Percentiles rank a stretch among this genome's conserved stretches.
Conservation (phyloP, 2,329 filamentous ascomycete genomes). For the Fusarium devonianum region DNA sequence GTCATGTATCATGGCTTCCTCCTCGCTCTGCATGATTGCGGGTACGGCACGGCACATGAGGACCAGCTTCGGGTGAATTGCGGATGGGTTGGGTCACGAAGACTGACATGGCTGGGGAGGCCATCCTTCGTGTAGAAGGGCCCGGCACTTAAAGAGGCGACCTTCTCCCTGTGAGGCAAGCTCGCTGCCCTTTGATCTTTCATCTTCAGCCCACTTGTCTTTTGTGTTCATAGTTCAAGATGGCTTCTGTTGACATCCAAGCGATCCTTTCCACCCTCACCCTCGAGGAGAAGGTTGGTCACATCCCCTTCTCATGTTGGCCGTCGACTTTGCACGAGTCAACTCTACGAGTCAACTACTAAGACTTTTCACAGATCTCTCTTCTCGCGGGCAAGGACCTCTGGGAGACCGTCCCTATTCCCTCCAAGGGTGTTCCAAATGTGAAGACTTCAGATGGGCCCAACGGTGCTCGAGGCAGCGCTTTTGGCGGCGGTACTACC, state of each 20-base stretch:
- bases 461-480: slow-evolving; percentile 39
- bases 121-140: not conserved
- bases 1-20: slow-evolving; percentile 5
- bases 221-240: slow-evolving; percentile 23
- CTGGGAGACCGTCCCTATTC: slow-evolving; percentile 38
- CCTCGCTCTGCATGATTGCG: slow-evolving; percentile 20
- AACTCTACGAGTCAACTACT: slow-evolving; percentile 1
- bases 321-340: too few species aligned
- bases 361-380: slow-evolving; percentile 25
- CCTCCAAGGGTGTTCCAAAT: slow-evolving; percentile 36
- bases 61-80: slow-evolving; percentile 28
- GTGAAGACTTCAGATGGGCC: slow-evolving; percentile 40
- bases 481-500: slow-evolving; percentile 35
- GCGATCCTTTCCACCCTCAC: slow-evolving; percentile 42
- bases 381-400: slow-evolving; percentile 40
- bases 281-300: slow-evolving; percentile 44
- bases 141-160: slow-evolving; percentile 29
- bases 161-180: slow-evolving; percentile 16
- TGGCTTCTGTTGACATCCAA: slow-evolving; percentile 39
- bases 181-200: slow-evolving; percentile 15
- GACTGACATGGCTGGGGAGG: slow-evolving; percentile 7
- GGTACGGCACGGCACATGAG: slow-evolving; percentile 33
- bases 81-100: slow-evolving; percentile 24
- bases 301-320: too few species aligned
- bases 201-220: slow-evolving; percentile 9